Conservation (phyloP, 2,329 filamentous ascomycete species). For the Huntiella moniliformis region DNA sequence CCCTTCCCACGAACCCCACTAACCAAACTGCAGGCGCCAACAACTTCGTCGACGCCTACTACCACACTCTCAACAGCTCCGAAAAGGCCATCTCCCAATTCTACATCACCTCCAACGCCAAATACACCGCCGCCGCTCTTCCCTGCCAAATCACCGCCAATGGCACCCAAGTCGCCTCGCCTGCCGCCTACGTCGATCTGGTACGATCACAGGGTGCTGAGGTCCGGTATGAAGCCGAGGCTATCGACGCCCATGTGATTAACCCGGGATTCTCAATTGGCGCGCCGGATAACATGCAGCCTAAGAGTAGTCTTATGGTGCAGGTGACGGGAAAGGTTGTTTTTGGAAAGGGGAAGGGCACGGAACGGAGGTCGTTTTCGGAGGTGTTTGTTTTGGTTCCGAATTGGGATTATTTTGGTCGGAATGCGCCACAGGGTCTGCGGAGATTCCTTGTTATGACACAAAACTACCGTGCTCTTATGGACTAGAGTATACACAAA, state of each 20-base stretch:
- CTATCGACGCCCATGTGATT: constrained; percentile 59
- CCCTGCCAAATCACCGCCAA: constrained; percentile 61
- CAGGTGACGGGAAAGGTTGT: constrained; percentile 54
- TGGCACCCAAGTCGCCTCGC: constrained; percentile 44
- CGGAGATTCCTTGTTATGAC: constrained; percentile 49
- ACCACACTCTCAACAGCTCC: constrained; percentile 51
- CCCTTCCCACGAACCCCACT: background rate
- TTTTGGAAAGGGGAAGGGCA: constrained; percentile 44
- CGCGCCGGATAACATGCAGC: constrained; percentile 33
- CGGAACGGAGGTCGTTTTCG: constrained; percentile 50
- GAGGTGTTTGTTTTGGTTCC: constrained; percentile 70
- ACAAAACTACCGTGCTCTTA: constrained; percentile 47
- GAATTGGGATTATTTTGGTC: constrained; percentile 41
- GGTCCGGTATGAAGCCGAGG: constrained; percentile 54
- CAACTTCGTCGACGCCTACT: constrained; percentile 31
- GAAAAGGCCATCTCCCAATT: constrained; percentile 38
- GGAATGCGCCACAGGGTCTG: constrained; percentile 27
- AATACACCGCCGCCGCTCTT: constrained; percentile 17
- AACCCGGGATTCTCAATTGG: constrained; percentile 46
- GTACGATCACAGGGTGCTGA: constrained; percentile 42
- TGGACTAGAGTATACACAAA: constrained; percentile 3
- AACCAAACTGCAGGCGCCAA: constrained; percentile 11
- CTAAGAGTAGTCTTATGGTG: constrained; percentile 51
- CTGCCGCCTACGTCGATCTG: constrained; percentile 46
- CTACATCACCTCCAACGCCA: constrained; percentile 34